Evolutionary conservation across 306 rosid genomes (phyloP).

Genomic region (Quercus variabilis): DNA sequence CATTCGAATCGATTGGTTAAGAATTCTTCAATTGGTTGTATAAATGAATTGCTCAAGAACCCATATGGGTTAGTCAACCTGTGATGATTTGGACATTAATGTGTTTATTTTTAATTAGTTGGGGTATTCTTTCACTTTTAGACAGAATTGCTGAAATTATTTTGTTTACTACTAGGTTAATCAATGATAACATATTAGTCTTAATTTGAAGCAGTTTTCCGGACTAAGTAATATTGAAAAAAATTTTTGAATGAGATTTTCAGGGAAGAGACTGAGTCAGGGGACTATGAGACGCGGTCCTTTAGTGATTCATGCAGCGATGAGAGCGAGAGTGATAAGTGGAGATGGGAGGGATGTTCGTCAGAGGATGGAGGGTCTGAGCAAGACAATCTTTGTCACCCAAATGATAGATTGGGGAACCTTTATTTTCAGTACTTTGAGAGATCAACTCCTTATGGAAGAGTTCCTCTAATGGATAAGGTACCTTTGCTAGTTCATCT

Average conservation of each 20-base stretch:
- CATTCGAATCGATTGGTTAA: not conserved
- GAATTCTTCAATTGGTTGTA: not conserved
- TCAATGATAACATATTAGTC: not conserved
- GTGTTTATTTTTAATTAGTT: not conserved
- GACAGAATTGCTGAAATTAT: constrained; percentile 6
- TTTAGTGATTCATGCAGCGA: constrained; percentile 76
- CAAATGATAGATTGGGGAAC: constrained; percentile 67
- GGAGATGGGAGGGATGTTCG: constrained; percentile 83
- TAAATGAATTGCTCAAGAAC: not conserved
- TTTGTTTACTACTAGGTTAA: not conserved
- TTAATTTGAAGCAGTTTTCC: not conserved
- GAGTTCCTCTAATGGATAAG: constrained; percentile 97
- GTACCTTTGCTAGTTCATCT: constrained; percentile 23
- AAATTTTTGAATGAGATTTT: constrained; percentile 3
- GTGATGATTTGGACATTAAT: not conserved
- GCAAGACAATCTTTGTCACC: constrained; percentile 49
- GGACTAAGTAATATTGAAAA: not conserved
- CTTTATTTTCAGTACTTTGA: constrained; percentile 83
- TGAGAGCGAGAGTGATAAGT: constrained; percentile 82
- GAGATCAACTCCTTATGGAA: constrained; percentile 89
- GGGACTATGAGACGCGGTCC: constrained; percentile 70
- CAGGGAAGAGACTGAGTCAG: constrained; percentile 80
- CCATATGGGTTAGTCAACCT: not conserved
- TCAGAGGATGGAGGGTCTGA: constrained; percentile 87
- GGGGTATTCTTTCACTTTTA: not conserved